phyloP scores from a whole-genome alignment of 805 yeast species.

The Metschnikowia baotianmanensis region DNA sequence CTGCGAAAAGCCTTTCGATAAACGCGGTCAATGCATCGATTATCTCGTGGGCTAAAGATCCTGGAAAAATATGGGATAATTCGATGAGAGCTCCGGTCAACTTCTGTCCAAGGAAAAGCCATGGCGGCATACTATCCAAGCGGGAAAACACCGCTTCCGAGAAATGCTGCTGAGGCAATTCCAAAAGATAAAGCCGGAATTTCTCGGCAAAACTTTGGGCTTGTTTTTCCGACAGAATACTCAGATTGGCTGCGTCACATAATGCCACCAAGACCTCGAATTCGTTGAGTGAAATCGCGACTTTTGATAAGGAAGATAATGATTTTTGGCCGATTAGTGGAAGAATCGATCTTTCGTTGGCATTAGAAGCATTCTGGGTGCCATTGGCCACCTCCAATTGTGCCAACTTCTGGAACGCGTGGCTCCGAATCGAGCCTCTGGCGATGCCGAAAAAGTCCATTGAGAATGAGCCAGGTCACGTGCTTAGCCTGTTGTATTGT shows the following conservation, averaged over 20 bases:
- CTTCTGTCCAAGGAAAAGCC: slow-evolving; percentile 33
- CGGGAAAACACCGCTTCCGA: slow-evolving; percentile 34
- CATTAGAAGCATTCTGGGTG: not conserved
- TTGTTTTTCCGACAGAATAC: slow-evolving; percentile 32
- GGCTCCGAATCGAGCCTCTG: slow-evolving; percentile 39
- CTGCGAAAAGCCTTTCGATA: slow-evolving; percentile 25
- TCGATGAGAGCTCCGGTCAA: slow-evolving; percentile 34
- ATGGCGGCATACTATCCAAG: slow-evolving; percentile 28
- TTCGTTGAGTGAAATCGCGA: slow-evolving; percentile 50
- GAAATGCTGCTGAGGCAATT: slow-evolving; percentile 45
- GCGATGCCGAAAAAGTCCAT: slow-evolving; percentile 41
- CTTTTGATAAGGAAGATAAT: slow-evolving; percentile 9
- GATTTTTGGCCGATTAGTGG: not conserved
- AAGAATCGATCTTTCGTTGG: not conserved
- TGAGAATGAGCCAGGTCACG: not conserved
- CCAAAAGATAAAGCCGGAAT: slow-evolving; percentile 46
- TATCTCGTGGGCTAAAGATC: slow-evolving; percentile 22
- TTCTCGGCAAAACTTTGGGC: slow-evolving; percentile 44
- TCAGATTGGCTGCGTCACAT: slow-evolving; percentile 28
- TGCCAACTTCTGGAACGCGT: slow-evolving; percentile 39
- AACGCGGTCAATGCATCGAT: slow-evolving; percentile 29
- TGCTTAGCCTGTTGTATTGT: too few relatives aligned
- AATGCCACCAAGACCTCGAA: slow-evolving; percentile 57
- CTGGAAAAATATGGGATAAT: slow-evolving; percentile 27
- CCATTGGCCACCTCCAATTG: slow-evolving; percentile 22